Base-by-base conservation (phyloP, 495 filamentous ascomycete genomes). In the Rostrohypoxylon terebratum region DNA sequence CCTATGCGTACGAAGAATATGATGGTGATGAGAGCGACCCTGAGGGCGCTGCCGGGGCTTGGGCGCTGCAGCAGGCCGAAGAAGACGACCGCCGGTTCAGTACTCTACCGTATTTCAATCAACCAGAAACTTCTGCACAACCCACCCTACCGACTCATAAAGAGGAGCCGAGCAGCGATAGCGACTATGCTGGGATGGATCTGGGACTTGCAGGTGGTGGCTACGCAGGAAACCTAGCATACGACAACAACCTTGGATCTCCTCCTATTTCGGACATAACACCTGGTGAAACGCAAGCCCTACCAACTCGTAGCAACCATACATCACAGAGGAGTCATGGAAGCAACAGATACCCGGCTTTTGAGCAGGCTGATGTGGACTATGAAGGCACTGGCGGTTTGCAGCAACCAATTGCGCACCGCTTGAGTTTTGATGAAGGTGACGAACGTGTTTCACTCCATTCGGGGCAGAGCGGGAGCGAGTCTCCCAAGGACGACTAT, bases 341-440 rank as follows among this genome's bases (percentile, higher is more conserved):
- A n/a, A 74, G 75, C 59, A 75, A 81, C n/a, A 64, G 77, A 73
- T 75, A 60, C 54, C 76, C 79, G 1, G 79, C 77, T 7, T 85
- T 83, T 21, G 75, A 81, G 9, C 73, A 83, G 28, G 84, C 79
- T 0, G 79, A 81, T 8, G 77, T 86, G 10, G 95, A 98, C 77
- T 92, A 91, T 25, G 90, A 86, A 34, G 96, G 92, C 13, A 97
- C 94, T 11, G 95, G 94, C 13, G 95, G 95, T 3, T 81, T 97
- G 18, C 87, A 92, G 18, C 87, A 92, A 63, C 94, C 94, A 16
- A 85, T 84, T 50, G 84, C 84, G 0, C 88, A 90, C 66, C 82
- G 93, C 59, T 83, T 95, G 75, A 97, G 95, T 77, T 98, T 95
- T 74, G 96, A 99, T 75, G 94, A 98, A 77, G 96, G 93, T 0